Conservation (phyloP, 768 basidiomycete species). For the Amanita brunnescens region DNA sequence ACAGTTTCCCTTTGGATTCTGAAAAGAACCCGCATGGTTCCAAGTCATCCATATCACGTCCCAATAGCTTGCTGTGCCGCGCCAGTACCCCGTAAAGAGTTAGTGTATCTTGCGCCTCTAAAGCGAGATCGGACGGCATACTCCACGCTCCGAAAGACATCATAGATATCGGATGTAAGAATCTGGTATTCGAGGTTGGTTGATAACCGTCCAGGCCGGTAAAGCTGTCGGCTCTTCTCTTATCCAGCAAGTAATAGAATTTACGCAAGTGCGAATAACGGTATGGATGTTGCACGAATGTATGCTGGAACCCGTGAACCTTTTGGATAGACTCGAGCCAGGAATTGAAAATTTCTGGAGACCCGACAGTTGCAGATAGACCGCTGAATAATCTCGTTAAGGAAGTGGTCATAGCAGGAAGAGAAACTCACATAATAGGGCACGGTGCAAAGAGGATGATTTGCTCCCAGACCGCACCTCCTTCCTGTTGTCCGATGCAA, state of each 20-base stretch:
- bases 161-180: conserved; percentile 55
- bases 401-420: not conserved
- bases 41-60: conserved; percentile 22
- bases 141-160: conserved; percentile 42
- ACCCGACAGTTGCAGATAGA: conserved; percentile 63
- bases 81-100: conserved; percentile 39
- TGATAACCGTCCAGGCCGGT: conserved; percentile 27
- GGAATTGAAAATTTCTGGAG: conserved; percentile 51
- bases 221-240: conserved; percentile 18
- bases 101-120: conserved; percentile 53
- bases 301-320: conserved; percentile 49
- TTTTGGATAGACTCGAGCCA: conserved; percentile 59
- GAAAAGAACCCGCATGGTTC: conserved; percentile 40
- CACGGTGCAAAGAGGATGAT: conserved; percentile 64
- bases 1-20: conserved; percentile 17
- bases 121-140: conserved; percentile 53
- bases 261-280: conserved; percentile 71
- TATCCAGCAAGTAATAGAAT: conserved; percentile 39
- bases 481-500: conserved; percentile 61
- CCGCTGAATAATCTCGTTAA: conserved; percentile 32
- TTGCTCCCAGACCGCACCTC: conserved; percentile 67
- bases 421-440: conserved; percentile 51
- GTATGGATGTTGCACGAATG: conserved; percentile 54
- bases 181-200: conserved; percentile 34
- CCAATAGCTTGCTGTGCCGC: conserved; percentile 6